phyloP scores from a whole-genome alignment of 768 basidiomycete genomes.

The Fomitopsis serialis region DNA sequence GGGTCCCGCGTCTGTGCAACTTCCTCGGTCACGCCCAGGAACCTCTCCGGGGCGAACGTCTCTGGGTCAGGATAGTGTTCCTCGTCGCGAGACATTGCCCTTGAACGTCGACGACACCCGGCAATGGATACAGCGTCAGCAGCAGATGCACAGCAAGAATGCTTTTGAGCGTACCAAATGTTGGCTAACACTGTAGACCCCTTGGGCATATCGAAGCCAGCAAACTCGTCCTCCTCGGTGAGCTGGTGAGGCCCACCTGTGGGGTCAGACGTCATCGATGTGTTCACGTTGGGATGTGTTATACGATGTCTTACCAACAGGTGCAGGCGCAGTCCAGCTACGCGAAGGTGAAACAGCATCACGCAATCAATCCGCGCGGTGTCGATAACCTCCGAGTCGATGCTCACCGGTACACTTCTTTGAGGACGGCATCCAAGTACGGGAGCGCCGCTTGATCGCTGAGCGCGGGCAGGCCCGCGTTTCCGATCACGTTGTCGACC shows the following conservation, averaged over 20 bases:
- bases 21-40: conserved; percentile 27
- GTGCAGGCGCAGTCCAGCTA: conserved; percentile 18
- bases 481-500: conserved; percentile 36
- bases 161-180: conserved; percentile 18
- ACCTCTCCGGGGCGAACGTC: conserved; percentile 6
- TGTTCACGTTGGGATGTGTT: too few species aligned
- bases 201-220: conserved; percentile 12
- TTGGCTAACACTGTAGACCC: conserved; percentile 18
- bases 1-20: not conserved
- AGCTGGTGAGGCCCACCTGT: conserved; percentile 15
- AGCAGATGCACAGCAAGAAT: too few species aligned
- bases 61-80: conserved; percentile 3
- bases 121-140: too few species aligned
- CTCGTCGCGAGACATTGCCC: conserved; percentile 6
- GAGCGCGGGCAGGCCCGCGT: conserved; percentile 32
- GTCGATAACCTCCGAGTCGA: too few species aligned
- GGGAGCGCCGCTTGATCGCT: conserved; percentile 34
- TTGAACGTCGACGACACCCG: too few species aligned
- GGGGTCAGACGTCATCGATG: not conserved
- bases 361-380: too few species aligned
- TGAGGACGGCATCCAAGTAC: conserved; percentile 34
- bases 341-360: too few species aligned
- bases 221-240: conserved; percentile 17
- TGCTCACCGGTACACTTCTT: conserved; percentile 28
- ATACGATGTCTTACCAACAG: conserved; percentile 27